These are phyloP conservation scores for Metschnikowia picachoensis DNA, from an alignment of 805 yeast genomes.

Conservation along the genomic window DNA sequence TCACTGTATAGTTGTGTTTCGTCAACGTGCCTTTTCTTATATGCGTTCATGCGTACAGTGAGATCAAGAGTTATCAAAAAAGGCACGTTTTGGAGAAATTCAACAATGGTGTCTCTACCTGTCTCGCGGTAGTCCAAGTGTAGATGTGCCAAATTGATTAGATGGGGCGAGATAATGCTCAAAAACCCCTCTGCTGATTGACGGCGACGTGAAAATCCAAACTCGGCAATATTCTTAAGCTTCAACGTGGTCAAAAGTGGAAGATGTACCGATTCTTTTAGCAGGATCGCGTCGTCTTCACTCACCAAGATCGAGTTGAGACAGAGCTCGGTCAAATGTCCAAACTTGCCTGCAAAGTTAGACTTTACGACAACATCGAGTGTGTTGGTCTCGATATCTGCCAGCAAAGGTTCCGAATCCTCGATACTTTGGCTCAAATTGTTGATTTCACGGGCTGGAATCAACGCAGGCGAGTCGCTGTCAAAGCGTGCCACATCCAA, in stretches of 20 bases:
- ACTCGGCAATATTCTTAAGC: slow-evolving; percentile 35
- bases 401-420: not conserved
- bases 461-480: slow-evolving; percentile 1
- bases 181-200: slow-evolving; percentile 19
- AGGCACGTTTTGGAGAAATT: slow-evolving; percentile 25
- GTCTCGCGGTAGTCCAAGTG: slow-evolving; percentile 42
- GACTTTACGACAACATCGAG: not conserved
- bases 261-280: slow-evolving; percentile 20
- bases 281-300: slow-evolving; percentile 20
- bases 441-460: not conserved
- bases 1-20: slow-evolving; percentile 7
- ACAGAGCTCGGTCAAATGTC: slow-evolving; percentile 19
- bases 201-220: slow-evolving; percentile 4
- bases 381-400: slow-evolving; percentile 1
- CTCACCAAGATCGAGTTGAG: slow-evolving; percentile 24
- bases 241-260: slow-evolving; percentile 24
- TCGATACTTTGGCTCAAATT: not conserved
- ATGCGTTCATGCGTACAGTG: slow-evolving; percentile 37
- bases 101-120: slow-evolving; percentile 37
- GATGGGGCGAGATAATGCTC: slow-evolving; percentile 20
- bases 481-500: slow-evolving; percentile 22
- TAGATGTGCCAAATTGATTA: slow-evolving; percentile 25
- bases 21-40: slow-evolving; percentile 15
- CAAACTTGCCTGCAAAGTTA: slow-evolving; percentile 8
- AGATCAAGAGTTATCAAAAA: slow-evolving; percentile 36